Percentiles rank a stretch among this genome's conserved stretches.
Evolutionary conservation across 495 filamentous ascomycete genomes (phyloP).

Genomic region (Penicillium flavigenum): DNA sequence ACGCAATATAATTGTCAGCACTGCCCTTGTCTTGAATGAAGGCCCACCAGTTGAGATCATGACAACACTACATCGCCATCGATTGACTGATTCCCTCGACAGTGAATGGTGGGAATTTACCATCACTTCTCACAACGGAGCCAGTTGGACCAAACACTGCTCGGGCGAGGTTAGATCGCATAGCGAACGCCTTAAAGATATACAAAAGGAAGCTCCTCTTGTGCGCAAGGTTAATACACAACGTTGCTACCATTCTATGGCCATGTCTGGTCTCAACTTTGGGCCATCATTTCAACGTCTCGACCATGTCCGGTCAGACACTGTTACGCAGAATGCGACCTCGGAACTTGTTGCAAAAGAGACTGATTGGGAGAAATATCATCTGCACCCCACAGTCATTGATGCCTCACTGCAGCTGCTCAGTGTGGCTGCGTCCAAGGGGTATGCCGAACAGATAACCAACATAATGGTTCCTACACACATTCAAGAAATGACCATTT

Average conservation of each 20-base stretch:
- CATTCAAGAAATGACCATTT: constrained; percentile 31
- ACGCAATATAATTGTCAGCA: constrained; percentile 24
- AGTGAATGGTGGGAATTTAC: constrained; percentile 49
- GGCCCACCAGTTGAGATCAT: constrained; percentile 30
- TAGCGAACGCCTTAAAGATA: neutral
- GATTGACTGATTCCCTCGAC: constrained; percentile 36
- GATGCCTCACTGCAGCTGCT: constrained; percentile 23
- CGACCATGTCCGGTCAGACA: constrained; percentile 1
- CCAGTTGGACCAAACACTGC: constrained; percentile 44
- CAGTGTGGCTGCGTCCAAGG: constrained; percentile 14
- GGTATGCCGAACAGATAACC: constrained; percentile 4
- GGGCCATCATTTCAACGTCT: constrained; percentile 3
- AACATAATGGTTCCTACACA: constrained; percentile 26
- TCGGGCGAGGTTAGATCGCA: constrained; percentile 28
- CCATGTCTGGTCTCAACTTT: constrained; percentile 4
- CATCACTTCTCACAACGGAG: constrained; percentile 40
- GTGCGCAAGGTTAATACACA: neutral
- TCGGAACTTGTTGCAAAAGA: constrained; percentile 16
- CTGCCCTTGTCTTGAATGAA: constrained; percentile 33
- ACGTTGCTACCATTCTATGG: constrained; percentile 4
- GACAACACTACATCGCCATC: constrained; percentile 34
- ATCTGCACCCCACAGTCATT: constrained; percentile 22
- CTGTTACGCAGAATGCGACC: neutral
- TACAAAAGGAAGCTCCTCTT: neutral
- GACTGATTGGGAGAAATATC: constrained; percentile 13